A percentile compares a stretch with the other conserved stretches of the same genome.
Evolutionary conservation across 495 filamentous ascomycete species (phyloP).

Genomic region (Xylaria castorea): DNA sequence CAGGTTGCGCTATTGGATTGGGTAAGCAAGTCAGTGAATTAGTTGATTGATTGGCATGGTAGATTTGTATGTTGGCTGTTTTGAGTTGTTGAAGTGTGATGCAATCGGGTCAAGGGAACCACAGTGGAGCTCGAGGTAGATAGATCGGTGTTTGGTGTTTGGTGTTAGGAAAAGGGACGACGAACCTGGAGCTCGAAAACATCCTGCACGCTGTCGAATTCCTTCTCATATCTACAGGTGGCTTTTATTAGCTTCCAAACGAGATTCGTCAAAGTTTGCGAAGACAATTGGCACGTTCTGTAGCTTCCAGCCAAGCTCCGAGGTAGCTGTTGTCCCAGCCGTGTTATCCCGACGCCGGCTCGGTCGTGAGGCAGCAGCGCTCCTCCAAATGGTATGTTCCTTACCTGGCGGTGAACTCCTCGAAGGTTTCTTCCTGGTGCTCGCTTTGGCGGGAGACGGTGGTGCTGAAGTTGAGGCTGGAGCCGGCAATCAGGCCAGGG

Average conservation of each 20-base stretch:
- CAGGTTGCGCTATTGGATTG: conserved; percentile 79
- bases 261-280: background rate
- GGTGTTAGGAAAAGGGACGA: conserved; percentile 27
- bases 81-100: conserved; percentile 17
- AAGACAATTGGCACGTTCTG: conserved; percentile 41
- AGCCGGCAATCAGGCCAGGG: conserved; percentile 48
- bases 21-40: conserved; percentile 23
- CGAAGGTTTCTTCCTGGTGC: conserved; percentile 90
- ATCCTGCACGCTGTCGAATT: conserved; percentile 96
- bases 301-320: conserved; percentile 25
- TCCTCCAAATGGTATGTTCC: conserved; percentile 38
- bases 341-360: conserved; percentile 9
- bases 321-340: background rate
- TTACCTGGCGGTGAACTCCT: conserved; percentile 99
- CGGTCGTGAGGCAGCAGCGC: conserved; percentile 7
- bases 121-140: background rate
- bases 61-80: background rate
- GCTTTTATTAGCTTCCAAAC: conserved; percentile 37
- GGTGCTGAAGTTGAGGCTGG: conserved; percentile 72
- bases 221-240: conserved; percentile 88
- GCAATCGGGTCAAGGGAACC: conserved; percentile 29
- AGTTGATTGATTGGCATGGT: background rate
- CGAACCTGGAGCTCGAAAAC: conserved; percentile 99
- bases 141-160: background rate
- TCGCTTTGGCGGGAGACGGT: conserved; percentile 62